phyloP scores from a whole-genome alignment of 495 filamentous ascomycete species.

The Aspergillus avenaceus region DNA sequence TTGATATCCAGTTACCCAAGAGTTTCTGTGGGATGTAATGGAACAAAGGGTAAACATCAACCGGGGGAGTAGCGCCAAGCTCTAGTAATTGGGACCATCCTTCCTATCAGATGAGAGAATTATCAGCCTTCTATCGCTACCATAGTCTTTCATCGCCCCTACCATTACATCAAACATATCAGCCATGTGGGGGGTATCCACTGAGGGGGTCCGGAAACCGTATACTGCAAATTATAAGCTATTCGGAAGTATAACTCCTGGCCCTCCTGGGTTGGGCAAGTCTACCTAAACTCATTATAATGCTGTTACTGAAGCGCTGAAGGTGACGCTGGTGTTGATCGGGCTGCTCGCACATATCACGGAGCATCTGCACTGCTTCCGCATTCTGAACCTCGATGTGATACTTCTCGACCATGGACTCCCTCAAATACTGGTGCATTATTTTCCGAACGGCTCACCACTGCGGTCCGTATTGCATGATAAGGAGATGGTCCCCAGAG shows the following conservation, averaged over 20 bases:
- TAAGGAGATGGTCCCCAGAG: conserved; percentile 40
- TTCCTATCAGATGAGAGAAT: conserved; percentile 46
- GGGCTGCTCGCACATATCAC: conserved; percentile 35
- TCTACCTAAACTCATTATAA: conserved; percentile 34
- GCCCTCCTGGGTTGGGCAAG: no score
- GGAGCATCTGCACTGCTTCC: conserved; percentile 42
- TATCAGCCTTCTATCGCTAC: no score
- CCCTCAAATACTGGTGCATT: conserved; percentile 40
- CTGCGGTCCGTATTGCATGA: conserved; percentile 39
- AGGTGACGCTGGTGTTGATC: conserved; percentile 40
- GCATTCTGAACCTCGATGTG: conserved; percentile 39
- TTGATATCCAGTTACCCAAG: conserved; percentile 35
- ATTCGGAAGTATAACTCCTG: no score
- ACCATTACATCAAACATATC: no score
- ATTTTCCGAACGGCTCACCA: conserved; percentile 41
- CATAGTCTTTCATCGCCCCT: no score
- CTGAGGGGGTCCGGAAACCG: conserved; percentile 34
- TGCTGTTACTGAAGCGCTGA: conserved; percentile 43
- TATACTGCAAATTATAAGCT: no score
- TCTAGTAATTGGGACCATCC: conserved; percentile 45
- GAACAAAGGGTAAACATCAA: conserved; percentile 44
- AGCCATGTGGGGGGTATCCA: conserved; percentile 23
- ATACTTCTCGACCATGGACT: conserved; percentile 31
- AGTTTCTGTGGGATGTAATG: conserved; percentile 37
- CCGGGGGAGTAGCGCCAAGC: conserved; percentile 46